phyloP scores from a whole-genome alignment of 2,329 filamentous ascomycete species.

The Paecilomyces fulvus region DNA sequence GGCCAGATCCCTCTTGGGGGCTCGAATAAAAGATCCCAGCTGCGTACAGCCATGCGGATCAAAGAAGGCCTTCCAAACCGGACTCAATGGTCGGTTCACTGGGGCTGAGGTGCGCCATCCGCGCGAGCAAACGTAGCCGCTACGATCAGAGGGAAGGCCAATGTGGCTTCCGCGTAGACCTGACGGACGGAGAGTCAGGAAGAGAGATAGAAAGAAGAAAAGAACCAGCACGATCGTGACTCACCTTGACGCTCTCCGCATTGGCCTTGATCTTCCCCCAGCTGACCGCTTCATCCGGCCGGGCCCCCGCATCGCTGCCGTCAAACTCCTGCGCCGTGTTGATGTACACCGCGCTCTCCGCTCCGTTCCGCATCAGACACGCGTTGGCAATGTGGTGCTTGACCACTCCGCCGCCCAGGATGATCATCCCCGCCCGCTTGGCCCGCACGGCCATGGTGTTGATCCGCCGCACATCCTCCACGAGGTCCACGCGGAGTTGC shows the following conservation, averaged over 20 bases:
- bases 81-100: neutral
- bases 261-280: slow-evolving; percentile 97
- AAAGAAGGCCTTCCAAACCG: no score
- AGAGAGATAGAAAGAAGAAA: no score
- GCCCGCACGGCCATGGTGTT: slow-evolving; percentile 87
- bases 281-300: slow-evolving; percentile 92
- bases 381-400: slow-evolving; percentile 99
- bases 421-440: slow-evolving; percentile 86
- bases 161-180: slow-evolving; percentile 59
- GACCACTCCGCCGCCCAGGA: slow-evolving; percentile 86
- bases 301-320: slow-evolving; percentile 87
- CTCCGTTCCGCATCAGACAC: slow-evolving; percentile 93
- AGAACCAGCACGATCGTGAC: slow-evolving; percentile 9
- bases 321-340: slow-evolving; percentile 98
- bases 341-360: slow-evolving; percentile 93
- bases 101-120: neutral
- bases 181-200: slow-evolving; percentile 9
- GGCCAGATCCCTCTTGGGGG: no score
- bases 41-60: no score
- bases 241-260: slow-evolving; percentile 80
- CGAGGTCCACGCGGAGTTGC: slow-evolving; percentile 79
- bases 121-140: slow-evolving; percentile 55
- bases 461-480: slow-evolving; percentile 85
- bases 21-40: no score
- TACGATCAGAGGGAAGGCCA: slow-evolving; percentile 60